phyloP scores from a whole-genome alignment of 1,284 basidiomycete genomes.

The Ganoderma meredithae region DNA sequence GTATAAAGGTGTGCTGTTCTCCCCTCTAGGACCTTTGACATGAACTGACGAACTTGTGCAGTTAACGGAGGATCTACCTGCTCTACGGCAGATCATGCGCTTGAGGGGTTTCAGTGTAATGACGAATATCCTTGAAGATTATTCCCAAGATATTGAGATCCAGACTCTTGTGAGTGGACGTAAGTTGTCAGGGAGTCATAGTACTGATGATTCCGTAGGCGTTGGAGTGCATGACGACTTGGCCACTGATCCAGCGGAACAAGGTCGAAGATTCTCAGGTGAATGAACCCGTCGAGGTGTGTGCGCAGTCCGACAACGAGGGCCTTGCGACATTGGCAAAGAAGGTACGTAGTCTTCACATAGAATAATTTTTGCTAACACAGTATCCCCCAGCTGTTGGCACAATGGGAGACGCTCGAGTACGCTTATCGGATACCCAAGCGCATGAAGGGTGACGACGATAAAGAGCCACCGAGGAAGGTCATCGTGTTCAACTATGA shows the following conservation, averaged over 20 bases:
- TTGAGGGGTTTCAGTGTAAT: slow-evolving; percentile 95
- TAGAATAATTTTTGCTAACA: not conserved
- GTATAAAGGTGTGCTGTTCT: slow-evolving; percentile 73
- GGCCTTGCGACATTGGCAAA: slow-evolving; percentile 61
- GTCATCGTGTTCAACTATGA: slow-evolving; percentile 29
- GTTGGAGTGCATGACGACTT: slow-evolving; percentile 76
- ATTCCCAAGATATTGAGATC: slow-evolving; percentile 78
- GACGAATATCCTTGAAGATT: slow-evolving; percentile 88
- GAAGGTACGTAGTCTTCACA: slow-evolving; percentile 51
- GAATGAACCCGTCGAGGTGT: slow-evolving; percentile 67
- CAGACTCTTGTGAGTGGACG: slow-evolving; percentile 61
- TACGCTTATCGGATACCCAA: slow-evolving; percentile 89
- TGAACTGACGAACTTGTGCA: slow-evolving; percentile 41
- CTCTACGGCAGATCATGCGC: slow-evolving; percentile 89
- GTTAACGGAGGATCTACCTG: slow-evolving; percentile 86
- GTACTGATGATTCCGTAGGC: slow-evolving; percentile 53
- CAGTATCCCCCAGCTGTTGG: slow-evolving; percentile 60
- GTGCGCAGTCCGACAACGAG: slow-evolving; percentile 64
- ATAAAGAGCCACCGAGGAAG: slow-evolving; percentile 28
- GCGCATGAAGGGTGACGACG: slow-evolving; percentile 52
- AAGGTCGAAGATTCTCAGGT: slow-evolving; percentile 94
- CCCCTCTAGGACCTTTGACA: not conserved
- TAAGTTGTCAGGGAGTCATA: not conserved
- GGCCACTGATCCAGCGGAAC: slow-evolving; percentile 90
- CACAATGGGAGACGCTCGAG: slow-evolving; percentile 79